phyloP scores from a whole-genome alignment of 1,284 basidiomycete species.

The Pseudozyma sp. region DNA sequence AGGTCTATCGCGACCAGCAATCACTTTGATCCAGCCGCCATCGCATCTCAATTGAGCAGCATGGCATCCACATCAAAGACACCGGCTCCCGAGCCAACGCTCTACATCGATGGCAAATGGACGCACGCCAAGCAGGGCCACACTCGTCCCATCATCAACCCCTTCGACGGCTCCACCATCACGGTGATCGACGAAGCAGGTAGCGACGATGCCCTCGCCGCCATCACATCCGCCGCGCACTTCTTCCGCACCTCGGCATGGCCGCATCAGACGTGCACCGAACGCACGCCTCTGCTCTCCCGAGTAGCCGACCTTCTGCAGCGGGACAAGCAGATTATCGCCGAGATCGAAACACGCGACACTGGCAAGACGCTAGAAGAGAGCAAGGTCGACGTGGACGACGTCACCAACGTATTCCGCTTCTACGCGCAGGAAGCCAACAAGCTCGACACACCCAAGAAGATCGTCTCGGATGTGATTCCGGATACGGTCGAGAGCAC shows the following conservation, averaged over 20 bases:
- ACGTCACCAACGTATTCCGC: constrained; percentile 66
- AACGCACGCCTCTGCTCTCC: constrained; percentile 50
- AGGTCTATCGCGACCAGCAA: constrained; percentile 2
- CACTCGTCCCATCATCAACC: constrained; percentile 63
- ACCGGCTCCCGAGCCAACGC: constrained; percentile 58
- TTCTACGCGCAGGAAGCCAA: constrained; percentile 66
- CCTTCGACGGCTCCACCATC: constrained; percentile 57
- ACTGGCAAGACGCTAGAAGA: constrained; percentile 67
- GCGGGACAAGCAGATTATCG: constrained; percentile 56
- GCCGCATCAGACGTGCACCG: constrained; percentile 49
- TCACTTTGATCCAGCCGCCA: constrained; percentile 28
- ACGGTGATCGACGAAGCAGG: constrained; percentile 63
- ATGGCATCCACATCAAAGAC: constrained; percentile 49
- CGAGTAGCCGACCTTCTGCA: constrained; percentile 64
- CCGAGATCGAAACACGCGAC: constrained; percentile 64
- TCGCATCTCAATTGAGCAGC: constrained; percentile 47
- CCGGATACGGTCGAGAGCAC: constrained; percentile 60
- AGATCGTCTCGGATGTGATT: constrained; percentile 55
- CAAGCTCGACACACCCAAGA: constrained; percentile 59
- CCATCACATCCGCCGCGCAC: constrained; percentile 51
- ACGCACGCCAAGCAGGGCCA: constrained; percentile 51
- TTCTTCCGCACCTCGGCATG: constrained; percentile 62
- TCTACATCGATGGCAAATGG: constrained; percentile 67
- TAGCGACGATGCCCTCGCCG: constrained; percentile 57
- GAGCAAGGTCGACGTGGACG: constrained; percentile 65